Percentiles rank a stretch among this genome's conserved stretches.
These are phyloP conservation scores for Noccaea bulbosa DNA, from an alignment of 345 rosid genomes.

Conservation along the genomic window DNA sequence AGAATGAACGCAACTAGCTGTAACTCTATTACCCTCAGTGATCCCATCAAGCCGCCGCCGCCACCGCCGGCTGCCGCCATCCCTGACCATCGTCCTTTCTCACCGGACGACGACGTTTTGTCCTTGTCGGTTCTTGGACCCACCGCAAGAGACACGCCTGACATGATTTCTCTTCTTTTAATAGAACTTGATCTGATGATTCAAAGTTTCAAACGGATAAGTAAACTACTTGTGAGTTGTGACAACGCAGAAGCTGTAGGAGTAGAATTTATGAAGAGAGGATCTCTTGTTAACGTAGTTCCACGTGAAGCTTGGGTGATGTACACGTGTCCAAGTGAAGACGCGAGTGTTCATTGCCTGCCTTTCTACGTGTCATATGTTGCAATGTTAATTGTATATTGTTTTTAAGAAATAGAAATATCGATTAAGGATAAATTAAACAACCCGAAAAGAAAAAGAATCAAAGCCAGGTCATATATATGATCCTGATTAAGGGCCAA, in stretches of 20 bases:
- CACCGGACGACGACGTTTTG: conserved; percentile 39
- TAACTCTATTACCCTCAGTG: conserved; percentile 77
- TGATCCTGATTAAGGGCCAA: no score
- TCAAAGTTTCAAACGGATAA: conserved; percentile 12
- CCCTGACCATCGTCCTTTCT: conserved; percentile 39
- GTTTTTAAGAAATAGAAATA: no score
- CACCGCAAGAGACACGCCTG: conserved; percentile 74
- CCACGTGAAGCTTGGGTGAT: conserved; percentile 40
- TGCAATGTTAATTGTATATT: neutral
- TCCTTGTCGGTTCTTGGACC: conserved; percentile 52
- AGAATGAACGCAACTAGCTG: conserved; percentile 88
- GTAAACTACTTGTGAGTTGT: conserved; percentile 17
- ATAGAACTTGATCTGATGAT: neutral
- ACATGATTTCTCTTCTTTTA: conserved; percentile 48
- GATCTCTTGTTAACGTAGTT: conserved; percentile 28
- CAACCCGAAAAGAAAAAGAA: no score
- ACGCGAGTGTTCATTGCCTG: conserved; percentile 35
- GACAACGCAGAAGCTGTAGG: conserved; percentile 21
- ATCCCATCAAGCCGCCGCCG: conserved; percentile 73
- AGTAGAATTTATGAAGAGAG: conserved; percentile 24
- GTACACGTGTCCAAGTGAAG: conserved; percentile 32
- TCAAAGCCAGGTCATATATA: no score
- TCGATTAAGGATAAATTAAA: no score
- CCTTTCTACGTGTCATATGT: conserved; percentile 36
- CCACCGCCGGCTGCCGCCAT: conserved; percentile 48